Evolutionary conservation across 2,329 filamentous ascomycete genomes (phyloP), one percentile per base, ranked within the genome.

Genomic region (Ophiostoma himal-ulmi): DNA sequence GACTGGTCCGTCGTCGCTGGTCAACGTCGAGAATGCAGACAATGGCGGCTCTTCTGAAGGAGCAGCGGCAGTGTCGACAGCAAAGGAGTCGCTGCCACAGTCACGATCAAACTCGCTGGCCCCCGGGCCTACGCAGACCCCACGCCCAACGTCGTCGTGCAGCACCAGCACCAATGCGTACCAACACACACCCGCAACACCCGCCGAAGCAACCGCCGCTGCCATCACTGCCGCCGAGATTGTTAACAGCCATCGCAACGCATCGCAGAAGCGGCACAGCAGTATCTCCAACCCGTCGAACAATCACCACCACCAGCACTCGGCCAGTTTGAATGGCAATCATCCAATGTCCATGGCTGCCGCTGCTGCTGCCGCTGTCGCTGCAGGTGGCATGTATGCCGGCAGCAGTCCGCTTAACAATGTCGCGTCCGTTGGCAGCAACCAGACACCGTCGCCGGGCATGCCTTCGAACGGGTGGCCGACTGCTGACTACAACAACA

Each of bases 381-480:
- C 62, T 11, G 62, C 30, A 2, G 36, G 36, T 7, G 65, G 65
- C 22, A 41, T 67, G 65, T 67, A 67, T n/a, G 65, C 65, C 4
- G 39, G 65, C 65, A 67, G 65, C 65, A 67, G 65, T 39, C 65
- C 65, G 65, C 65, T 67, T 11, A 41, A 67, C 65, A 41, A 67
- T 11, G n/a, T 67, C 3, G 37, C 65, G n/a, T 41, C 65, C 4
- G 39, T n/a, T 4, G 65, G 37, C 39, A 65, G 34, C 62, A 65
- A 65, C 62, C 37, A 44, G 39, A 78, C 77, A 5, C 77, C 81
- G 5, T 85, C 83, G 17, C 84, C 84, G 0, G 80, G 81, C 4
- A 77, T 80, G 52, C 78, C 79, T 10, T 80, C 82, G 1, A 79
- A 78, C 2, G 81, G 80, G 5, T 86, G 84, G 84, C 80, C 69